Conservation (phyloP, 495 filamentous ascomycete species). For the Tetracladium setigerum region DNA sequence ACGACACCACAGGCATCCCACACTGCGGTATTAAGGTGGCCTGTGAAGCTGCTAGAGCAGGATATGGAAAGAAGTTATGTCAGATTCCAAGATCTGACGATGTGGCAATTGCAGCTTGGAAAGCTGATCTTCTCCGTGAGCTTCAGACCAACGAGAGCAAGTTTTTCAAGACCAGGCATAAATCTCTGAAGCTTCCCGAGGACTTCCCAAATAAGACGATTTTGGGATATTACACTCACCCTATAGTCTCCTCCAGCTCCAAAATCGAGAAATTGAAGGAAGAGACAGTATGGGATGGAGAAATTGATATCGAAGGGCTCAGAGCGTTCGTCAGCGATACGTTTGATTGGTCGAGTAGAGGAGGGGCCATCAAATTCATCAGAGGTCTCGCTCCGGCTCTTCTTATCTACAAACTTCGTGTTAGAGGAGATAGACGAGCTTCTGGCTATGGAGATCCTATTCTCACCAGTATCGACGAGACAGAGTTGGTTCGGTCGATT, state of each 20-base stretch:
- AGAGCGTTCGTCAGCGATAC: conserved; percentile 65
- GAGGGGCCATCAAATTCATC: conserved; percentile 80
- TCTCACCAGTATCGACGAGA: conserved; percentile 36
- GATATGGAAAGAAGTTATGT: conserved; percentile 77
- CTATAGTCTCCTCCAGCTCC: conserved; percentile 59
- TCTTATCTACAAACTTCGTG: conserved; percentile 55
- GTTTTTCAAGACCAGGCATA: conserved; percentile 70
- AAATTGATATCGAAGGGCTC: conserved; percentile 60
- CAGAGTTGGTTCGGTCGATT: conserved; percentile 48
- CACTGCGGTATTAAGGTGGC: conserved; percentile 82
- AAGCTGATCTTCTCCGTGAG: conserved; percentile 64
- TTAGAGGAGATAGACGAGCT: conserved; percentile 20
- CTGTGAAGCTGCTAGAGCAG: conserved; percentile 81
- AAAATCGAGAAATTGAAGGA: conserved; percentile 51
- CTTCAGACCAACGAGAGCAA: conserved; percentile 77
- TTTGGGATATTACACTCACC: conserved; percentile 78
- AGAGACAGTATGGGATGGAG: conserved; percentile 51
- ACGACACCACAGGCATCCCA: conserved; percentile 80
- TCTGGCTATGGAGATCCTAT: conserved; percentile 30
- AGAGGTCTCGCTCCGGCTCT: conserved; percentile 72
- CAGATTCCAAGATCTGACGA: conserved; percentile 40
- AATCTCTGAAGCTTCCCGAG: conserved; percentile 65
- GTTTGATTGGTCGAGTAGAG: conserved; percentile 77
- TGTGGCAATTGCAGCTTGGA: conserved; percentile 60
- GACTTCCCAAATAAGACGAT: conserved; percentile 73